Percentiles rank a stretch among this genome's conserved stretches.
These are phyloP conservation scores for Daldinia grandis DNA, from an alignment of 495 filamentous ascomycete species.

Conservation along the genomic window DNA sequence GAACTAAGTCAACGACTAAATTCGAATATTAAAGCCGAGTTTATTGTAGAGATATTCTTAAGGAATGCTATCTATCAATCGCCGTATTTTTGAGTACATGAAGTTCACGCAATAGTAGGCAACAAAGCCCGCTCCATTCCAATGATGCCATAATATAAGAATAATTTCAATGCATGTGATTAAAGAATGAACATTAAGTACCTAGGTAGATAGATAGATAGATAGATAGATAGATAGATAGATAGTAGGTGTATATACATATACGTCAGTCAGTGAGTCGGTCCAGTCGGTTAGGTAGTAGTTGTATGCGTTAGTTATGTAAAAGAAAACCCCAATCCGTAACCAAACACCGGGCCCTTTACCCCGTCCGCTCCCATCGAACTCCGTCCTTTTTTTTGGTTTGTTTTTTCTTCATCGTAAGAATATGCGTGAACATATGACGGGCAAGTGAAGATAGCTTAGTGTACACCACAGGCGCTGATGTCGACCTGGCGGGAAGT, in stretches of 20 bases:
- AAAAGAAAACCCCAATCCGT: not conserved
- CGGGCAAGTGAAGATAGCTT: not conserved
- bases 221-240: not conserved
- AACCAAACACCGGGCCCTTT: not conserved
- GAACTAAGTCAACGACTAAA: too few species aligned
- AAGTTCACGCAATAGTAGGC: not conserved
- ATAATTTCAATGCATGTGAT: not conserved
- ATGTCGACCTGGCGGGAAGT: constrained; percentile 54
- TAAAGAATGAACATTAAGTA: constrained; percentile 39
- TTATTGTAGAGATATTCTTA: not conserved
- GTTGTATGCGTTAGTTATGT: not conserved
- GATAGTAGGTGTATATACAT: constrained; percentile 3
- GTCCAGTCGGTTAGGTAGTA: too few species aligned
- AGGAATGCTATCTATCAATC: not conserved
- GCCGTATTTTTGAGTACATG: not conserved
- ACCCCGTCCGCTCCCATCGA: not conserved
- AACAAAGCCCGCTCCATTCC: not conserved
- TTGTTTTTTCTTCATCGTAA: not conserved
- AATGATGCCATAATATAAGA: not conserved
- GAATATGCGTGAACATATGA: not conserved
- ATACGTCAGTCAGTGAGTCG: not conserved
- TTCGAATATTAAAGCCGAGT: not conserved
- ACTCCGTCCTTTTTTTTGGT: not conserved
- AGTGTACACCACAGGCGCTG: constrained; percentile 52
- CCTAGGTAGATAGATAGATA: constrained; percentile 8